Conservation (phyloP, 768 basidiomycete genomes). For the Phlegmacium glaucopus region DNA sequence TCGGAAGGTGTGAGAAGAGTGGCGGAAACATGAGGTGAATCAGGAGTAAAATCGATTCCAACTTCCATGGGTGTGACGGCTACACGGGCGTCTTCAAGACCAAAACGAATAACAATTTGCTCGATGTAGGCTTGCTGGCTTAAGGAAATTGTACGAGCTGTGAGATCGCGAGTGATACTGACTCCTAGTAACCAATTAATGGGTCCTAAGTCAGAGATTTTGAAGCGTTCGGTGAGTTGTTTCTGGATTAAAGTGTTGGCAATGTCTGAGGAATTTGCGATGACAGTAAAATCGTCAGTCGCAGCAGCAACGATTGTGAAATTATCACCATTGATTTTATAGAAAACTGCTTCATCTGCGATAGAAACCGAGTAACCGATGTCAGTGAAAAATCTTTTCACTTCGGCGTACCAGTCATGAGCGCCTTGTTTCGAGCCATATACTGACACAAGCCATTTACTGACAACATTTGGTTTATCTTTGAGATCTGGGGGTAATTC, state of each 20-base stretch:
- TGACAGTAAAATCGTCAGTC: no score
- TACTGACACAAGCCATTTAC: no score
- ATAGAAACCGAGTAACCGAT: conserved; percentile 9
- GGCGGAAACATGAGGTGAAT: conserved; percentile 5
- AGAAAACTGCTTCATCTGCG: conserved; percentile 22
- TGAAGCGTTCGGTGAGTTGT: no score
- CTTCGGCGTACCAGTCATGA: conserved; percentile 26
- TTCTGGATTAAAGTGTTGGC: no score
- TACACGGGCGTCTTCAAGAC: conserved; percentile 11
- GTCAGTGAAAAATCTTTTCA: conserved; percentile 7
- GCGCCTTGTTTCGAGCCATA: conserved; percentile 36
- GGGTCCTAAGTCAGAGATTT: no score
- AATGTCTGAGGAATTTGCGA: no score
- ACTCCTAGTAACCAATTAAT: no score
- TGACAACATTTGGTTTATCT: no score
- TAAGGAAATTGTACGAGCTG: conserved; percentile 14
- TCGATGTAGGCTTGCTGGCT: conserved; percentile 24
- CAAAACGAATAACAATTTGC: conserved; percentile 13
- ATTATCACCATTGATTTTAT: conserved; percentile 12
- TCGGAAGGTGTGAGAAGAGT: not conserved
- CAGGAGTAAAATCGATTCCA: conserved; percentile 12
- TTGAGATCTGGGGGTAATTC: no score
- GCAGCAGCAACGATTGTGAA: no score
- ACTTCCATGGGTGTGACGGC: conserved; percentile 15
- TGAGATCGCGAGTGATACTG: no score